Percentiles rank a stretch among this genome's conserved stretches.
These are phyloP conservation scores for Petunia secreta DNA, from an alignment of 257 asterid species.

Conservation along the genomic window DNA sequence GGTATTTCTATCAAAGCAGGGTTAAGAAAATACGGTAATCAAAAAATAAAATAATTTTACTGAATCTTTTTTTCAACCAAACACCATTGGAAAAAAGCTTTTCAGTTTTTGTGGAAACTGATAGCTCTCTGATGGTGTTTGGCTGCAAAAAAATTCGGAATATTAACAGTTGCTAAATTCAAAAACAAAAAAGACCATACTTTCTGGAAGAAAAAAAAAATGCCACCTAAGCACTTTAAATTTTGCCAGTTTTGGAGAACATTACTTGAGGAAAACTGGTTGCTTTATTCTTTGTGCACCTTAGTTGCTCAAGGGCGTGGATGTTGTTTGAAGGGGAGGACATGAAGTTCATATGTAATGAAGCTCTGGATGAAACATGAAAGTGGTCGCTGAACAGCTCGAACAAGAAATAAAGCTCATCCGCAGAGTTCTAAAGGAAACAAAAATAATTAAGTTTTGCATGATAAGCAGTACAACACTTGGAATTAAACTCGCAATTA, in stretches of 20 bases:
- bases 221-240: not conserved
- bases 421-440: constrained; percentile 80
- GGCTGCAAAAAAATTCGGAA: not conserved
- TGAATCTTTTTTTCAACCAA: no score
- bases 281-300: constrained; percentile 69
- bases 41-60: not conserved
- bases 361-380: constrained; percentile 73
- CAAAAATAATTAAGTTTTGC: constrained; percentile 6
- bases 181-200: not conserved
- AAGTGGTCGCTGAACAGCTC: constrained; percentile 87
- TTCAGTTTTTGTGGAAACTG: not conserved
- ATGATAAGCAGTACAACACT: constrained; percentile 19
- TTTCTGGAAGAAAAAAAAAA: not conserved
- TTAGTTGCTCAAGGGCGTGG: constrained; percentile 79
- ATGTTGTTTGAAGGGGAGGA: constrained; percentile 86
- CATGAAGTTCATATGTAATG: constrained; percentile 71
- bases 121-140: not conserved
- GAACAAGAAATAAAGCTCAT: constrained; percentile 80
- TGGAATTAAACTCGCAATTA: not conserved
- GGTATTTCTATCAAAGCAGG: constrained; percentile 1
- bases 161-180: not conserved
- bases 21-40: not conserved
- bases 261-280: constrained; percentile 77
- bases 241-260: constrained; percentile 21
- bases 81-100: no score